phyloP scores from a whole-genome alignment of 768 basidiomycete species.

The Lentinus tigrinus region DNA sequence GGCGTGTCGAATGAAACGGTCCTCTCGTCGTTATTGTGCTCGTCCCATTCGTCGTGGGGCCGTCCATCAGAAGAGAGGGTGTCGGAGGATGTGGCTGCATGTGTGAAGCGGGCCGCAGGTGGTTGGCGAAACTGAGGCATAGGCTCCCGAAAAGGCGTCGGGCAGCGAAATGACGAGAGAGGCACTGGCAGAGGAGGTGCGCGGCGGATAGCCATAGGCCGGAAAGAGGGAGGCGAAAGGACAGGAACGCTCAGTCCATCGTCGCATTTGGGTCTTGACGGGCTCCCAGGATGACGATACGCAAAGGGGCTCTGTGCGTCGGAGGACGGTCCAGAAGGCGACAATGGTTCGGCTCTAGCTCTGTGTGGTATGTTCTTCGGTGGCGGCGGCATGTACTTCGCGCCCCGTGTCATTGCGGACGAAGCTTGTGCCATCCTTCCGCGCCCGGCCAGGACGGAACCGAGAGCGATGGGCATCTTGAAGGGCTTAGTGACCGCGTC shows the following conservation, averaged over 20 bases:
- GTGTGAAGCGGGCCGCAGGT: not conserved
- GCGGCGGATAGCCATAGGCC: conserved; percentile 3
- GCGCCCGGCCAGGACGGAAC: not conserved
- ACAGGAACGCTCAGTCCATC: not conserved
- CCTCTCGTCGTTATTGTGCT: not conserved
- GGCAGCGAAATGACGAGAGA: not conserved
- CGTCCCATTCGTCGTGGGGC: not conserved
- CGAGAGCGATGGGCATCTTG: not conserved
- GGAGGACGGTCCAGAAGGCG: not conserved
- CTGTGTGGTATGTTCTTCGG: not conserved
- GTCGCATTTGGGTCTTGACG: not conserved
- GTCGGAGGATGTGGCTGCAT: not conserved
- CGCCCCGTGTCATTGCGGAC: not conserved
- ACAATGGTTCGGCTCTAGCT: not conserved
- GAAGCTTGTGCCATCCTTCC: not conserved
- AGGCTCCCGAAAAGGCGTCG: not conserved
- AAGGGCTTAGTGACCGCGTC: not conserved
- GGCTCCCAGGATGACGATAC: not conserved
- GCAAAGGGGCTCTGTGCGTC: not conserved
- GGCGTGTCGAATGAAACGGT: not conserved
- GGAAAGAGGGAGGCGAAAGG: not conserved
- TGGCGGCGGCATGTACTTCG: conserved; percentile 9
- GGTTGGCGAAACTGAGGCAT: not conserved
- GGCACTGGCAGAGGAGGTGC: not conserved
- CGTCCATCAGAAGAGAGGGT: not conserved